Conservation (phyloP, 2,329 filamentous ascomycete genomes). For the Coniochaeta sp. region DNA sequence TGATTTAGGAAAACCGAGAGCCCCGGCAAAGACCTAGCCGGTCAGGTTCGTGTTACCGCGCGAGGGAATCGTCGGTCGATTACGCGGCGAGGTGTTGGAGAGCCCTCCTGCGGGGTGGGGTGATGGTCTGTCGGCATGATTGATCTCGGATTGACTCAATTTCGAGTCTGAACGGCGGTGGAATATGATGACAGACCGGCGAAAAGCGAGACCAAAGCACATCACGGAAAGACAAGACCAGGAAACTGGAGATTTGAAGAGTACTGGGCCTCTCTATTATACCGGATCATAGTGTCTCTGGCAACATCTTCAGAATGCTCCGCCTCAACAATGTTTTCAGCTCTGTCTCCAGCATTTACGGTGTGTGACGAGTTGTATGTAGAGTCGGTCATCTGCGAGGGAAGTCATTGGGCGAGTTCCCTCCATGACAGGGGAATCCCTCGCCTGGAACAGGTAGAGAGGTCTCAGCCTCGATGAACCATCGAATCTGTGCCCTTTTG, state of each 20-base stretch:
- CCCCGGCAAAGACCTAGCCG: neutral
- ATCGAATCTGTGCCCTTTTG: too few relatives aligned
- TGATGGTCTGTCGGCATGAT: too few relatives aligned
- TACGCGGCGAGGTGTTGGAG: neutral
- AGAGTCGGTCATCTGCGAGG: neutral
- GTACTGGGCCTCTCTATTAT: too few relatives aligned
- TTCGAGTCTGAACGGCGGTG: neutral
- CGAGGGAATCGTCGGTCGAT: neutral
- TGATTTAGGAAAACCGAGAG: neutral
- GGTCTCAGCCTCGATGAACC: too few relatives aligned
- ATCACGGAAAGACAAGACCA: neutral
- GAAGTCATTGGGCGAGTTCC: neutral
- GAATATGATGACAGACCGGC: neutral
- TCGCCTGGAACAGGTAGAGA: too few relatives aligned
- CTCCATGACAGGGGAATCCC: neutral
- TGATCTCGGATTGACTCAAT: neutral
- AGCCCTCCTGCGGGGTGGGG: too few relatives aligned
- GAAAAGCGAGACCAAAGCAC: neutral
- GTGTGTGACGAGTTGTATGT: neutral
- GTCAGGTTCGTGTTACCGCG: neutral
- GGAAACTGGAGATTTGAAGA: too few relatives aligned
- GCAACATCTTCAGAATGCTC: too few relatives aligned
- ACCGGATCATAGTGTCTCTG: too few relatives aligned
- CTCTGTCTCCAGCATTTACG: neutral
- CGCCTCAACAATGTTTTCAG: too few relatives aligned